Percentiles rank a stretch among this genome's conserved stretches.
phyloP scores from a whole-genome alignment of 345 rosid genomes.

The Fremontodendron californicum region DNA sequence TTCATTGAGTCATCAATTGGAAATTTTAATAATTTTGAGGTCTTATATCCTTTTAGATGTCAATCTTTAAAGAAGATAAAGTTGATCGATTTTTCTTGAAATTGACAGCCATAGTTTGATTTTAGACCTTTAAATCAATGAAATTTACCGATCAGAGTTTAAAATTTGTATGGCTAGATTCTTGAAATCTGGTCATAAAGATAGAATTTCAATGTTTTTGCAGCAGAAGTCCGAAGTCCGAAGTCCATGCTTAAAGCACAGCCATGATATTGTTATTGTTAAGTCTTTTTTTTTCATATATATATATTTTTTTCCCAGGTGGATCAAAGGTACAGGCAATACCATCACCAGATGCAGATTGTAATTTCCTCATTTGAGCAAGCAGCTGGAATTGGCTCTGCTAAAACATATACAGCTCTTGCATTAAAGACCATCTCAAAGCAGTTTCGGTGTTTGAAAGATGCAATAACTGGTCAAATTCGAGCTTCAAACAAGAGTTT shows the following conservation, averaged over 20 bases:
- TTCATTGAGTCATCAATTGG: constrained; percentile 4
- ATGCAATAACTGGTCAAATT: constrained; percentile 82
- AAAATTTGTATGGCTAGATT: background rate
- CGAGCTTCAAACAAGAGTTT: constrained; percentile 76
- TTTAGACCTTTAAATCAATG: background rate
- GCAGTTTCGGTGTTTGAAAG: constrained; percentile 93
- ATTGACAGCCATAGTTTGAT: background rate
- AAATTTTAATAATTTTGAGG: background rate
- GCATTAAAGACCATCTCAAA: constrained; percentile 90
- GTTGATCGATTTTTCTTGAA: background rate
- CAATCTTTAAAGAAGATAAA: background rate
- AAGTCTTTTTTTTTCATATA: too few species aligned
- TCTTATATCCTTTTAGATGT: background rate
- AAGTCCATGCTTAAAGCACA: background rate
- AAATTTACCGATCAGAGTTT: background rate
- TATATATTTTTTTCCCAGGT: constrained; percentile 65
- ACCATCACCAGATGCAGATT: constrained; percentile 92
- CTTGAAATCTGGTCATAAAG: background rate
- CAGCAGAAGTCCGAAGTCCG: too few species aligned
- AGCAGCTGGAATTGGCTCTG: constrained; percentile 81
- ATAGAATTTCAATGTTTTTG: background rate
- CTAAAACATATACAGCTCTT: constrained; percentile 82
- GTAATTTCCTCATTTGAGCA: constrained; percentile 88
- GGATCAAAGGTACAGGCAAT: constrained; percentile 97
- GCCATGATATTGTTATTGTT: too few species aligned